Base-by-base conservation (phyloP, 805 yeast genomes). In the Candida multigemmis region DNA sequence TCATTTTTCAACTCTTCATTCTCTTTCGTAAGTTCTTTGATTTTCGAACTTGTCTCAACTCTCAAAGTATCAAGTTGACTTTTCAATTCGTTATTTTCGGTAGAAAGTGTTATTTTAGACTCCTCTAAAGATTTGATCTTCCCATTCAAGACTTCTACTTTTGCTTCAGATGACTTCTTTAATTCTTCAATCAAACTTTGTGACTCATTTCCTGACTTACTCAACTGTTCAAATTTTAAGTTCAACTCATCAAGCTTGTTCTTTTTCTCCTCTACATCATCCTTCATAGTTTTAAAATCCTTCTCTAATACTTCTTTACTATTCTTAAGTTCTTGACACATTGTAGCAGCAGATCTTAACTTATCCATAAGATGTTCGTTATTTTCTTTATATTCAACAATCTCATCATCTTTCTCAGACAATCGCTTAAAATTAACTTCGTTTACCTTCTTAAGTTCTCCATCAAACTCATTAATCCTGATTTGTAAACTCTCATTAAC, bases 301-400 rank as follows among this genome's bases (percentile, higher is more conserved):
- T n/a, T n/a, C 13, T 30, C 34, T 3, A 48, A 50, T 3, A 33
- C 22, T 9, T 27, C 27, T 26, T 52, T 44, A 3, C 44, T 26
- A 14, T 22, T 24, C 27, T 50, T 48, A 28, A 53, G 31, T 24
- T 53, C 55, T 38, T 50, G 53, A 34, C 46, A 41, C n/a, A 60
- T 49, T 15, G 44, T 27, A 4, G 64, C 61, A 7, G 63, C 65
- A 4, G 62, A 40, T 22, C 67, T 41, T 21, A 62, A 45, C 30
- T 60, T 63, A 23, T 62, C 64, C 53, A 65, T 52, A 16, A 62
- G 44, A 33, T 52, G 60, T 10, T 45, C 46, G 30, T 55, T 59
- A 6, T 38, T 44, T 5, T 42, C 52, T 18, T 42, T 32, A 7
- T 46, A 19, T 4, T 40, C 49, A 10, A 25, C 29, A 5, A 44